These are phyloP conservation scores for Aspergillus jensenii DNA, from an alignment of 2,329 filamentous ascomycete species.

Conservation along the genomic window DNA sequence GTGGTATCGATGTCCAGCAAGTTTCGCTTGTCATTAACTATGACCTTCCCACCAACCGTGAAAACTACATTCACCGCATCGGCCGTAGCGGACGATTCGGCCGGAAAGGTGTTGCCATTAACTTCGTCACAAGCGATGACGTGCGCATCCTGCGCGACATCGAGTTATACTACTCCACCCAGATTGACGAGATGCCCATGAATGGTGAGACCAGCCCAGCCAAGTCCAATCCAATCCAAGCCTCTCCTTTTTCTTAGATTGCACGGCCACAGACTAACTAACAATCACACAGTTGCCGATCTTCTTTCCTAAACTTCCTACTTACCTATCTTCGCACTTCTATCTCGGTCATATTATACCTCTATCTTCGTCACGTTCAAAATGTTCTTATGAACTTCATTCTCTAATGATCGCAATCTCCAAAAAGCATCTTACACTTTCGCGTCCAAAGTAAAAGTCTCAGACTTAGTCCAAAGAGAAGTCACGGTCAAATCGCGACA, in stretches of 20 bases:
- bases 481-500: neutral
- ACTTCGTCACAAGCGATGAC: slow-evolving; percentile 98
- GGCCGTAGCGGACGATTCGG: slow-evolving; percentile 94
- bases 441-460: neutral
- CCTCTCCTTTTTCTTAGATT: neutral
- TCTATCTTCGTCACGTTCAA: neutral
- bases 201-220: slow-evolving; percentile 64
- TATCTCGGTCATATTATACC: neutral
- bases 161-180: slow-evolving; percentile 92
- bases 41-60: slow-evolving; percentile 94
- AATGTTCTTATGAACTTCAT: neutral
- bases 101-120: slow-evolving; percentile 98
- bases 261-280: slow-evolving; percentile 5
- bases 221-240: no score
- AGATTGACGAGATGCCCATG: slow-evolving; percentile 99
- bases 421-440: neutral
- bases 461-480: neutral
- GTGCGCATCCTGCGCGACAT: slow-evolving; percentile 97
- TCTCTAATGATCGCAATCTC: neutral
- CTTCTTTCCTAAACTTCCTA: slow-evolving; percentile 32
- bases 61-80: slow-evolving; percentile 99
- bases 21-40: slow-evolving; percentile 99
- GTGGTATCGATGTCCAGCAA: slow-evolving; percentile 98
- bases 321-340: neutral
- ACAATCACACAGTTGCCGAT: slow-evolving; percentile 30